These are phyloP conservation scores for Rhizoclosmatium sp. DNA, from an alignment of 192 early-diverging fungal species.

Conservation along the genomic window DNA sequence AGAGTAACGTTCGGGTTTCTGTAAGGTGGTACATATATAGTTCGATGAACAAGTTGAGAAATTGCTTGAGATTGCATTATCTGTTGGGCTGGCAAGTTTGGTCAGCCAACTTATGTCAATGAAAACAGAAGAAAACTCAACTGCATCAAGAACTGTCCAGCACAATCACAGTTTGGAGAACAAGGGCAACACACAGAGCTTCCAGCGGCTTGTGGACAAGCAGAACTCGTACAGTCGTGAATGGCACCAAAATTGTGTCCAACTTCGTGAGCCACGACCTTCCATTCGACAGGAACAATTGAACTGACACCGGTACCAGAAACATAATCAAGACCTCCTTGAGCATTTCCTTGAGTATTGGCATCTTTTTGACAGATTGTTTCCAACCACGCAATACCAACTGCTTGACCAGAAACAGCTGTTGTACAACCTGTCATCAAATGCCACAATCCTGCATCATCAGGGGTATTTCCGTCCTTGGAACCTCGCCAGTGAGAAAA, in stretches of 20 bases:
- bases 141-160: slow-evolving; percentile 51
- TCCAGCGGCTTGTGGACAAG: slow-evolving; percentile 60
- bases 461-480: slow-evolving; percentile 52
- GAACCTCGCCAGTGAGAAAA: slow-evolving; percentile 88
- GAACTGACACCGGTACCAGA: slow-evolving; percentile 89
- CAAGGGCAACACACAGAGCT: slow-evolving; percentile 76
- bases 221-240: slow-evolving; percentile 81
- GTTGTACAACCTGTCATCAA: slow-evolving; percentile 47
- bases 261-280: slow-evolving; percentile 94
- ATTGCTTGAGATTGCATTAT: slow-evolving; percentile 44
- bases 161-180: slow-evolving; percentile 59
- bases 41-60: slow-evolving; percentile 56
- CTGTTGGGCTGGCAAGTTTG: slow-evolving; percentile 51
- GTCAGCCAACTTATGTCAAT: background rate
- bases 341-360: slow-evolving; percentile 43
- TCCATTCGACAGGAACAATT: slow-evolving; percentile 87
- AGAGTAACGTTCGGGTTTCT: slow-evolving; percentile 13
- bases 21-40: slow-evolving; percentile 23
- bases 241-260: slow-evolving; percentile 84
- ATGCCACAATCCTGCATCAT: slow-evolving; percentile 90
- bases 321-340: slow-evolving; percentile 57
- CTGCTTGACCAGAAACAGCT: slow-evolving; percentile 43
- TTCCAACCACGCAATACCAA: slow-evolving; percentile 89
- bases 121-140: slow-evolving; percentile 16
- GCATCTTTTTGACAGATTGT: slow-evolving; percentile 71